These are phyloP conservation scores for Bisporella sp. DNA, from an alignment of 2,329 filamentous ascomycete genomes.

Conservation along the genomic window DNA sequence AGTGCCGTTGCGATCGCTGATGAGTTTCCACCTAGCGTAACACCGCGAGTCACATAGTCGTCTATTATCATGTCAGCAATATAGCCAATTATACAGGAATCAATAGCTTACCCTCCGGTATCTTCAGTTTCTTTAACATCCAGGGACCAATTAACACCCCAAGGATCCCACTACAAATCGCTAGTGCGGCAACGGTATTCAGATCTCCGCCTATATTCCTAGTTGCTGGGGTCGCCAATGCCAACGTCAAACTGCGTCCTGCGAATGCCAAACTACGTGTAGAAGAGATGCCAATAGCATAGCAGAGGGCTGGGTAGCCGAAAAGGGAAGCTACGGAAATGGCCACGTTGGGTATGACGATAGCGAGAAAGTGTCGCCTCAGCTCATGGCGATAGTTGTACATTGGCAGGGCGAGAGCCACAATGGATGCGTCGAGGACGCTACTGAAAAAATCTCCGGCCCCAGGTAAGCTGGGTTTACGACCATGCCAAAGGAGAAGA, in stretches of 20 bases:
- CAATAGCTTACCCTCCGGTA: slow-evolving; percentile 41
- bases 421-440: slow-evolving; percentile 50
- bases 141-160: slow-evolving; percentile 48
- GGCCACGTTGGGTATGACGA: slow-evolving; percentile 44
- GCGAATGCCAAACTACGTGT: slow-evolving; percentile 47
- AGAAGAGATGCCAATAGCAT: slow-evolving; percentile 46
- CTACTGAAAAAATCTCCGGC: slow-evolving; percentile 50
- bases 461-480: slow-evolving; percentile 34
- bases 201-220: slow-evolving; percentile 49
- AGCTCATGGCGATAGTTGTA: slow-evolving; percentile 53
- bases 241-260: slow-evolving; percentile 49
- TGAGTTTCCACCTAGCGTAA: slow-evolving; percentile 54
- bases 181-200: slow-evolving; percentile 48
- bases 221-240: slow-evolving; percentile 50
- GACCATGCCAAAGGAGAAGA: slow-evolving; percentile 35
- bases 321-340: slow-evolving; percentile 48
- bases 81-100: not conserved
- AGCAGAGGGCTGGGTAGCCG: slow-evolving; percentile 48
- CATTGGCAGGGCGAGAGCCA: slow-evolving; percentile 53
- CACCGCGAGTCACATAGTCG: slow-evolving; percentile 56
- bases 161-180: slow-evolving; percentile 52
- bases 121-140: slow-evolving; percentile 41
- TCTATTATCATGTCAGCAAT: slow-evolving; percentile 30
- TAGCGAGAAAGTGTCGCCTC: slow-evolving; percentile 43
- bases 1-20: slow-evolving; percentile 53